Percentiles rank a stretch among this genome's conserved stretches.
These are phyloP conservation scores for Amaranthus cruentus DNA, from an alignment of 148 eudicot species.

Conservation along the genomic window DNA sequence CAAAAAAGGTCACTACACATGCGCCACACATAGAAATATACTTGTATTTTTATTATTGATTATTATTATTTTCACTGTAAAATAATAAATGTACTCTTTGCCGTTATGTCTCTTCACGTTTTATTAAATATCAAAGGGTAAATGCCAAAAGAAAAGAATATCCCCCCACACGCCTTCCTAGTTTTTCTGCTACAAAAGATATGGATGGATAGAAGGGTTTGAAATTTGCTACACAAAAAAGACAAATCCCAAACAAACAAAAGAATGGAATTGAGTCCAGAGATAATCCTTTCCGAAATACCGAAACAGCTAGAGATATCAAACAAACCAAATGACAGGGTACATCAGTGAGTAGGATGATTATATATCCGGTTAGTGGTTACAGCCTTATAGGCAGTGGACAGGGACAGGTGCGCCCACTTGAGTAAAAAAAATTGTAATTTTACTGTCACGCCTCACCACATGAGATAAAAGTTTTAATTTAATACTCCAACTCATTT, in stretches of 20 bases:
- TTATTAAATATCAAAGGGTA: constrained; percentile 13
- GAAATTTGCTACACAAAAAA: constrained; percentile 6
- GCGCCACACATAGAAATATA: neutral
- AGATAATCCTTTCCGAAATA: neutral
- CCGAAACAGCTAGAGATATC: neutral
- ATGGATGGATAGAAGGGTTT: constrained; percentile 1
- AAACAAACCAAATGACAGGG: neutral
- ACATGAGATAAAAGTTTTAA: too few relatives aligned
- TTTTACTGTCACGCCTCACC: too few relatives aligned
- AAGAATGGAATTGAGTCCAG: neutral
- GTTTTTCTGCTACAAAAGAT: constrained; percentile 19
- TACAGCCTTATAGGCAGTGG: too few relatives aligned
- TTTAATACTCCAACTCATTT: too few relatives aligned
- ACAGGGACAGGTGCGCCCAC: too few relatives aligned
- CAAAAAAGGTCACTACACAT: constrained; percentile 26
- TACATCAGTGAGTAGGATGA: too few relatives aligned
- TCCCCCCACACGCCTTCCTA: constrained; percentile 27
- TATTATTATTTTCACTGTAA: neutral
- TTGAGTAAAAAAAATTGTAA: too few relatives aligned
- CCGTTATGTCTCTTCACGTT: constrained; percentile 15
- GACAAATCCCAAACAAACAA: constrained; percentile 6
- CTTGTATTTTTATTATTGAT: neutral
- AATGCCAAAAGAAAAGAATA: constrained; percentile 41
- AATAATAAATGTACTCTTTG: constrained; percentile 1
- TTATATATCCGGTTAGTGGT: too few relatives aligned